These are phyloP conservation scores for Lactarius indigo DNA, from an alignment of 768 basidiomycete genomes.

Conservation along the genomic window DNA sequence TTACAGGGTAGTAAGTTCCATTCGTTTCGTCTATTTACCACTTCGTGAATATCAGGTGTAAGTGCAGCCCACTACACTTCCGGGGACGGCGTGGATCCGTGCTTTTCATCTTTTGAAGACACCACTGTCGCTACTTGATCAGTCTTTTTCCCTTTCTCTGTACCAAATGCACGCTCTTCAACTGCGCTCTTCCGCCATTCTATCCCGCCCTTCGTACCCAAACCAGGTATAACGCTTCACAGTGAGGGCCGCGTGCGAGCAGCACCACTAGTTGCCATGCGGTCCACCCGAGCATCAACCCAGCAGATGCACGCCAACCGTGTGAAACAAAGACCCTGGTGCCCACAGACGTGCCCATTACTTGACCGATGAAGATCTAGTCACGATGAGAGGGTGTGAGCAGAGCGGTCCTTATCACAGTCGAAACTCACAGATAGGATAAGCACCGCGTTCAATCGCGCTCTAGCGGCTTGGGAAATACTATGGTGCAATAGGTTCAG, in stretches of 20 bases:
- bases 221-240: conserved; percentile 20
- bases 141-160: not conserved
- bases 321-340: conserved; percentile 35
- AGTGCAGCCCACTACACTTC: not conserved
- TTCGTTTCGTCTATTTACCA: not conserved
- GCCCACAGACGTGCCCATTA: conserved; percentile 38
- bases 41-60: too few relatives aligned
- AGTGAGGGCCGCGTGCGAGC: conserved; percentile 32
- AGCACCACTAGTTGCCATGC: conserved; percentile 32
- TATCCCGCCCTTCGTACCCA: conserved; percentile 17
- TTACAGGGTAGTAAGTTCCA: not conserved
- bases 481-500: not conserved
- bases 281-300: conserved; percentile 31
- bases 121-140: not conserved
- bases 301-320: conserved; percentile 34
- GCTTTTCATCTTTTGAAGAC: not conserved
- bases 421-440: conserved; percentile 16
- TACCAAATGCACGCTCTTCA: not conserved
- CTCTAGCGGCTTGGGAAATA: conserved; percentile 8
- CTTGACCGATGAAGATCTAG: conserved; percentile 31
- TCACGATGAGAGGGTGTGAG: not conserved
- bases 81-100: not conserved
- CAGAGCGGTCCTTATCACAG: not conserved
- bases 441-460: conserved; percentile 19
- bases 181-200: conserved; percentile 16